phyloP scores from a whole-genome alignment of 768 basidiomycete genomes.

The Boletus coccyginus region DNA sequence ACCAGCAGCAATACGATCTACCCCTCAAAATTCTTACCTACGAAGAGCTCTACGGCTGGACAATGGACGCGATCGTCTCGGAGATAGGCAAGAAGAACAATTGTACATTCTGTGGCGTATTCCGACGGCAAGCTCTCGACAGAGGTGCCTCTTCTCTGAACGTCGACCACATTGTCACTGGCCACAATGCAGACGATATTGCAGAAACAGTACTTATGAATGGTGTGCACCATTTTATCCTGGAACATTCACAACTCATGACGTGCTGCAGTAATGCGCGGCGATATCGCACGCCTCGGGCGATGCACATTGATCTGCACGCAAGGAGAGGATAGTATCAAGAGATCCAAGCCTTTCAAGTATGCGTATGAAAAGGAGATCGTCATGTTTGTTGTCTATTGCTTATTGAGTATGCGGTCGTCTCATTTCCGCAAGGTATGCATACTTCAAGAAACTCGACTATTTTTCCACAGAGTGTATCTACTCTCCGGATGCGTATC shows the following conservation, averaged over 20 bases:
- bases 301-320: constrained; percentile 95
- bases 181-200: constrained; percentile 99
- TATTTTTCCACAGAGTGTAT: constrained; percentile 99
- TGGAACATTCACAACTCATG: not conserved
- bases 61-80: constrained; percentile 96
- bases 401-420: not conserved
- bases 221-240: constrained; percentile 50
- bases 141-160: constrained; percentile 84
- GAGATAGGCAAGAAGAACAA: constrained; percentile 97
- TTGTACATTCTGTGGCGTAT: constrained; percentile 99
- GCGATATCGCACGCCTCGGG: constrained; percentile 91
- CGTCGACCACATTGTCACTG: constrained; percentile 97
- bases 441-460: constrained; percentile 98
- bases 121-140: constrained; percentile 93
- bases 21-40: constrained; percentile 96
- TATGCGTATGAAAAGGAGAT: constrained; percentile 99
- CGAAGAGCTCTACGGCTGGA: constrained; percentile 97
- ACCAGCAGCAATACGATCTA: constrained; percentile 92
- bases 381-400: constrained; percentile 69
- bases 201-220: constrained; percentile 99
- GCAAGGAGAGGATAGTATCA: constrained; percentile 94
- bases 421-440: constrained; percentile 65
- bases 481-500: constrained; percentile 97
- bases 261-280: constrained; percentile 80
- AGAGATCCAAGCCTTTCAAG: constrained; percentile 98